Evolutionary conservation across 805 yeast species (phyloP).

Genomic region (Teunomyces funiuensis): DNA sequence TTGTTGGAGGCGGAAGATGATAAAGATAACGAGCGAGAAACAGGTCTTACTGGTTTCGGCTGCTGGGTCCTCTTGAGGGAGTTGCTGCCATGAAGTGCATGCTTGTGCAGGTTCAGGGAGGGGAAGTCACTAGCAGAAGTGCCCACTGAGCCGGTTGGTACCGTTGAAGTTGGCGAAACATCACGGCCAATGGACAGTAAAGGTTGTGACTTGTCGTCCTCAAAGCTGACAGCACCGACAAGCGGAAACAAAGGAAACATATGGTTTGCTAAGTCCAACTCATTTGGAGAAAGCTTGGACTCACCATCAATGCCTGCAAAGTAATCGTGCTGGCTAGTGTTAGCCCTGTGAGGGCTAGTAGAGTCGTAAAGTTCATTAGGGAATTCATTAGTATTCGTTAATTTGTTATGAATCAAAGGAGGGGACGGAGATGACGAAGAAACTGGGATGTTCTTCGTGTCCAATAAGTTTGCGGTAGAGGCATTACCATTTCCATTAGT

Average conservation of each 20-base stretch:
- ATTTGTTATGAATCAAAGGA: constrained; percentile 3
- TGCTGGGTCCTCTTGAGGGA: constrained; percentile 16
- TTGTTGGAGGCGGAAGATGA: constrained; percentile 2
- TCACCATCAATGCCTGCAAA: not conserved
- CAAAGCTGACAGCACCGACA: constrained; percentile 39
- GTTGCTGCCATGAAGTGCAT: not conserved
- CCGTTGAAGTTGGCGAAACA: not conserved
- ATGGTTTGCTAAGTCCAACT: constrained; percentile 29
- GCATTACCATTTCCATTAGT: not conserved
- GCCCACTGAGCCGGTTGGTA: not conserved
- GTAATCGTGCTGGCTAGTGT: constrained; percentile 2
- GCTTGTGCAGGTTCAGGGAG: not conserved
- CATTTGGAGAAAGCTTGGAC: constrained; percentile 12
- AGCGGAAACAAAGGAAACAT: constrained; percentile 46
- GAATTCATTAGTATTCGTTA: constrained; percentile 5
- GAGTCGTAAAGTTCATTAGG: constrained; percentile 4
- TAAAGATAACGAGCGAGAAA: not conserved
- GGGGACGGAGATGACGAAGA: constrained; percentile 9
- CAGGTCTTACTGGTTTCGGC: constrained; percentile 22
- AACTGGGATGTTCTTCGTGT: constrained; percentile 3
- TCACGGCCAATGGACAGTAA: constrained; percentile 31
- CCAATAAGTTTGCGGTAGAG: constrained; percentile 2
- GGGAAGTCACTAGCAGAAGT: not conserved
- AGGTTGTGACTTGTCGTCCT: constrained; percentile 34
- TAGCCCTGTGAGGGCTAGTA: constrained; percentile 3